These are phyloP conservation scores for Coemansia sp. DNA, from an alignment of 192 early-diverging fungal species.

Conservation along the genomic window DNA sequence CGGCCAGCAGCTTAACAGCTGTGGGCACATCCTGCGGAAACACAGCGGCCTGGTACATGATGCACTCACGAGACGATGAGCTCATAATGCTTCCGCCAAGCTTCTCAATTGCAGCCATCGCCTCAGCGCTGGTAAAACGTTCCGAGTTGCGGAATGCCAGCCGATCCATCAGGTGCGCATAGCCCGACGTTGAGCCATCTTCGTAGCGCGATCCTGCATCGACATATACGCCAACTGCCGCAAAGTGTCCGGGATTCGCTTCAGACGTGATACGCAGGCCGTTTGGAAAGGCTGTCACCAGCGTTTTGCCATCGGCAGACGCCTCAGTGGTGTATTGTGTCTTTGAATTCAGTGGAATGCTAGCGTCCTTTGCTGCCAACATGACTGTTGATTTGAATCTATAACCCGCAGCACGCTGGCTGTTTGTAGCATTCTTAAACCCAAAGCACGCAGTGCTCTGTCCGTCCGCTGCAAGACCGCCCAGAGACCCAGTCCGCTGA, in stretches of 20 bases:
- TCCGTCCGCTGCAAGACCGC: background rate
- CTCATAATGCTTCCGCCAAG: slow-evolving; percentile 90
- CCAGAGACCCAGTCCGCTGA: background rate
- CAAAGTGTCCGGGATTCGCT: slow-evolving; percentile 84
- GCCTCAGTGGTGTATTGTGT: slow-evolving; percentile 8
- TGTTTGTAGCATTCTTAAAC: slow-evolving; percentile 8
- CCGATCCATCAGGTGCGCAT: slow-evolving; percentile 84
- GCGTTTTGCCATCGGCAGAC: slow-evolving; percentile 39
- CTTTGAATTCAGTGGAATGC: slow-evolving; percentile 12
- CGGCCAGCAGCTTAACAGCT: slow-evolving; percentile 72
- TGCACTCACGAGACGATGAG: slow-evolving; percentile 85
- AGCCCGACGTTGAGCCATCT: slow-evolving; percentile 64
- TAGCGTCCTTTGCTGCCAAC: background rate
- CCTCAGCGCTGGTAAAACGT: slow-evolving; percentile 64
- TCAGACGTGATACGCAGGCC: slow-evolving; percentile 85
- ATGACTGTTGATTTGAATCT: slow-evolving; percentile 22
- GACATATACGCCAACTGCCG: slow-evolving; percentile 84
- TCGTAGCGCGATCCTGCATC: slow-evolving; percentile 91
- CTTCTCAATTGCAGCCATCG: slow-evolving; percentile 76
- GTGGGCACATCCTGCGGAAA: slow-evolving; percentile 78
- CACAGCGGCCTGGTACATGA: slow-evolving; percentile 93
- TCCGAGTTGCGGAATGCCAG: slow-evolving; percentile 90
- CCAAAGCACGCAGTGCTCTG: background rate
- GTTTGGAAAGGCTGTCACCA: slow-evolving; percentile 82
- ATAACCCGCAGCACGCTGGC: background rate